A percentile compares a stretch with the other conserved stretches of the same genome.
Conservation (phyloP, 1,139 yeast genomes). For the Diutina sp. region DNA sequence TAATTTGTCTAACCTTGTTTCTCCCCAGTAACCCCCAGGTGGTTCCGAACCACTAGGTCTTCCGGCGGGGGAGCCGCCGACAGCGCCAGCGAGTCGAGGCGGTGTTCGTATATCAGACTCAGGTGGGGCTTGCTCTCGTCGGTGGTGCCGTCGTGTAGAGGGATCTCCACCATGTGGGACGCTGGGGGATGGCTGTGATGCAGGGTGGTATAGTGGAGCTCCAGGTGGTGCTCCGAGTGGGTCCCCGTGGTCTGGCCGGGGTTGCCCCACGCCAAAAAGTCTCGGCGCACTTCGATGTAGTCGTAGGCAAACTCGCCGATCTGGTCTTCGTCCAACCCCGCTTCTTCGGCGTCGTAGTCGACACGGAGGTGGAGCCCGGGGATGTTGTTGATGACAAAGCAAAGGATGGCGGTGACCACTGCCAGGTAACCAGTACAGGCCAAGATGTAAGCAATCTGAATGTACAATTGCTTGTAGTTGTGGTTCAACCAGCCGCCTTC, state of each 20-base stretch:
- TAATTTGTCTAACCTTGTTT: neutral
- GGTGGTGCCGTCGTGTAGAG: neutral
- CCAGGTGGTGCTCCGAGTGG: neutral
- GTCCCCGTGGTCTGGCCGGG: constrained; percentile 4
- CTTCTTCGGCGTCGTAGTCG: constrained; percentile 72
- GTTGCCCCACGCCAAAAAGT: constrained; percentile 56
- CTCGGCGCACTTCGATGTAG: constrained; percentile 92
- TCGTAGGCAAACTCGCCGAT: constrained; percentile 98
- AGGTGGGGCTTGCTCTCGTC: neutral
- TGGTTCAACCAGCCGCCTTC: constrained; percentile 88
- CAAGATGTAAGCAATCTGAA: constrained; percentile 70
- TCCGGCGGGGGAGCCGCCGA: neutral
- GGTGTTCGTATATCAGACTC: neutral
- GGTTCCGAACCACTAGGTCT: neutral
- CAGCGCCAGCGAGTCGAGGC: neutral
- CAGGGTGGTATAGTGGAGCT: neutral
- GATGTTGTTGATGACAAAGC: constrained; percentile 59
- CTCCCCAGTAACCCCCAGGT: neutral
- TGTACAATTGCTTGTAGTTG: constrained; percentile 84
- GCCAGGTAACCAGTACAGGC: constrained; percentile 71
- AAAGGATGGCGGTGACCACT: constrained; percentile 66
- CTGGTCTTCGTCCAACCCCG: constrained; percentile 92
- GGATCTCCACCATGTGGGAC: neutral
- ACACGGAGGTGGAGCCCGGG: constrained; percentile 80
- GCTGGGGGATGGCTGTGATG: neutral